Evolutionary conservation across 2,329 filamentous ascomycete genomes (phyloP).

Genomic region (Ophiostoma ulmi): DNA sequence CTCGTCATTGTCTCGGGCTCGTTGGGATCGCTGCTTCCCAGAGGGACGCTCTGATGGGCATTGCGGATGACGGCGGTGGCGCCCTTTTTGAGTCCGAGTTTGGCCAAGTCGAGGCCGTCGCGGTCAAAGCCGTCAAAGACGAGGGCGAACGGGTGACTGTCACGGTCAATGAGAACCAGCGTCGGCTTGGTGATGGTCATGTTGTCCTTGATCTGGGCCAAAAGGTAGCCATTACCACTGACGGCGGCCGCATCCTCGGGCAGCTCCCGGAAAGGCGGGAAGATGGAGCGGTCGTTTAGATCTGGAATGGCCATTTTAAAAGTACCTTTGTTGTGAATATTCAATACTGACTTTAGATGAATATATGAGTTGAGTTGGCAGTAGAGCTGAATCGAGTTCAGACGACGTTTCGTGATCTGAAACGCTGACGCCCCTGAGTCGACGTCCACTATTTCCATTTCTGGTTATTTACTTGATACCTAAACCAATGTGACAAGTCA

Average conservation of each 20-base stretch:
- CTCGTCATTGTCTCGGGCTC: conserved; percentile 1
- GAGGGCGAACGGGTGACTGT: conserved; percentile 41
- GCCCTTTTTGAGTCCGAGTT: conserved; percentile 37
- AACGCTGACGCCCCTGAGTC: conserved; percentile 18
- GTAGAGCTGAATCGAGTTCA: background rate
- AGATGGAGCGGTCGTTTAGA: conserved; percentile 33
- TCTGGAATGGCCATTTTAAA: conserved; percentile 31
- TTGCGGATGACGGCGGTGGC: conserved; percentile 38
- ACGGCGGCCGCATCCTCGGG: conserved; percentile 27
- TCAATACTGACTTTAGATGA: no score
- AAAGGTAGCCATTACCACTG: conserved; percentile 30
- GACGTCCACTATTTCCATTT: conserved; percentile 1
- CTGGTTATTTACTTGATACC: background rate
- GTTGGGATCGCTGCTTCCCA: background rate
- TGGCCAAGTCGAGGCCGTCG: conserved; percentile 35
- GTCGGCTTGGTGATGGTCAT: conserved; percentile 48
- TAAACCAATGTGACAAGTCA: background rate
- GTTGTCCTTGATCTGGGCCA: conserved; percentile 44
- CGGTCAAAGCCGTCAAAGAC: conserved; percentile 41
- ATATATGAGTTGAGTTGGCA: background rate
- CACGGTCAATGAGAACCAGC: conserved; percentile 41
- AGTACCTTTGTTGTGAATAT: background rate
- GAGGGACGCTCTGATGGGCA: conserved; percentile 35
- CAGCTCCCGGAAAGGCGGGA: conserved; percentile 36
- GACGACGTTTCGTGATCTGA: conserved; percentile 13